phyloP scores from a whole-genome alignment of 257 asterid species.

The Buddleja alternifolia region DNA sequence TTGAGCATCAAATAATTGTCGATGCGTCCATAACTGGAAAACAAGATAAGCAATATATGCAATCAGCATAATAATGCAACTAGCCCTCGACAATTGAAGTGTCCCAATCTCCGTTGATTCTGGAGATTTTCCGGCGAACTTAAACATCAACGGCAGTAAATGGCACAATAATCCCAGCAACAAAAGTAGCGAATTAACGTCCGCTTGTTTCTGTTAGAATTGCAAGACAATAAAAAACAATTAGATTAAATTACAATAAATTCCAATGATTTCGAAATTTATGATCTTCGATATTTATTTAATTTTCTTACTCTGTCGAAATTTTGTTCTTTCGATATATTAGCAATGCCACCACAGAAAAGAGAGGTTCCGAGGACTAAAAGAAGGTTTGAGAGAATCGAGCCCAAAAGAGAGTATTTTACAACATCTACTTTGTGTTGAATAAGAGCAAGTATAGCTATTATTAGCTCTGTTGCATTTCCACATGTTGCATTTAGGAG shows the following conservation, averaged over 20 bases:
- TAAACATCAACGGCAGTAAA: constrained; percentile 62
- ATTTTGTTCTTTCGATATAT: constrained; percentile 52
- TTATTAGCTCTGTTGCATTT: constrained; percentile 82
- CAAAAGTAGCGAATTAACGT: constrained; percentile 67
- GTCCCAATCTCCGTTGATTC: constrained; percentile 36
- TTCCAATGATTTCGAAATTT: neutral
- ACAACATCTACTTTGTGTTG: constrained; percentile 72
- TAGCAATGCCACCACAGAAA: constrained; percentile 76
- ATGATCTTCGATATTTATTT: neutral
- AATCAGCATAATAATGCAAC: constrained; percentile 70
- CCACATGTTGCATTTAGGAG: constrained; percentile 93
- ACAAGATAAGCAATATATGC: constrained; percentile 70
- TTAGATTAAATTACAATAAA: neutral
- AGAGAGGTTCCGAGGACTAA: constrained; percentile 86
- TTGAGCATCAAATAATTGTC: constrained; percentile 66
- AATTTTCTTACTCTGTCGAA: constrained; percentile 60
- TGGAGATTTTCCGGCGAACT: constrained; percentile 35
- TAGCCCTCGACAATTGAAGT: constrained; percentile 64
- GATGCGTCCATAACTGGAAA: constrained; percentile 80
- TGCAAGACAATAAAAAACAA: neutral
- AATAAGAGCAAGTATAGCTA: constrained; percentile 70
- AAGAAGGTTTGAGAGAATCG: constrained; percentile 85
- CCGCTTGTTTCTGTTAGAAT: constrained; percentile 80
- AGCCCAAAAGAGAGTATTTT: constrained; percentile 78
- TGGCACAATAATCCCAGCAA: constrained; percentile 73